Percentiles rank a stretch among this genome's conserved stretches.
These are phyloP conservation scores for Phycomyces blakesleeanus DNA, from an alignment of 192 early-diverging fungal species.

Conservation along the genomic window DNA sequence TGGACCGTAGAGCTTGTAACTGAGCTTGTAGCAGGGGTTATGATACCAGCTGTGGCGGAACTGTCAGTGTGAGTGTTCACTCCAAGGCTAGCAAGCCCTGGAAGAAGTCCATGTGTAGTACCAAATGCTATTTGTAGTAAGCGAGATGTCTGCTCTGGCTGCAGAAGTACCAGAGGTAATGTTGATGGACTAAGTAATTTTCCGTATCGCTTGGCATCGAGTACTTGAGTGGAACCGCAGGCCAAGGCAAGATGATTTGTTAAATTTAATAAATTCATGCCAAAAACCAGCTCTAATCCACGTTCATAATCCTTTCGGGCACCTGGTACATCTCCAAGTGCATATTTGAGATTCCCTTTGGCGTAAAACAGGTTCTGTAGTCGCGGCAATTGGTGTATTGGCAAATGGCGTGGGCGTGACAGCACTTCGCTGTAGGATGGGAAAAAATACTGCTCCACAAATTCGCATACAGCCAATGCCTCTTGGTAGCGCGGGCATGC, in stretches of 20 bases:
- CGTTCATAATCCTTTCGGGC: conserved; percentile 83
- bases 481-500: conserved; percentile 62
- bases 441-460: conserved; percentile 63
- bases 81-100: conserved; percentile 44
- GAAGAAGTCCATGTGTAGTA: conserved; percentile 61
- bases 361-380: conserved; percentile 83
- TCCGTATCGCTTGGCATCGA: conserved; percentile 24
- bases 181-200: conserved; percentile 17
- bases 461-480: conserved; percentile 79
- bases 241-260: conserved; percentile 43
- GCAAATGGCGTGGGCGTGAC: conserved; percentile 40
- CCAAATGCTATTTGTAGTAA: conserved; percentile 55
- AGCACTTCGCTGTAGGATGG: conserved; percentile 15
- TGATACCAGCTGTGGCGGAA: conserved; percentile 18
- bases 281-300: conserved; percentile 71
- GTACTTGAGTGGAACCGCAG: conserved; percentile 27
- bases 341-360: conserved; percentile 80
- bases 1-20: conserved; percentile 26
- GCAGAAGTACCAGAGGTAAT: conserved; percentile 45
- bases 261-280: conserved; percentile 40
- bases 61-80: background rate
- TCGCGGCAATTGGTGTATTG: conserved; percentile 61
- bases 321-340: conserved; percentile 63
- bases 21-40: conserved; percentile 12
- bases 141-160: conserved; percentile 60